Evolutionary conservation across 306 rosid species (phyloP), one percentile per base, ranked within the genome.

Genomic region (Prunus persica): DNA sequence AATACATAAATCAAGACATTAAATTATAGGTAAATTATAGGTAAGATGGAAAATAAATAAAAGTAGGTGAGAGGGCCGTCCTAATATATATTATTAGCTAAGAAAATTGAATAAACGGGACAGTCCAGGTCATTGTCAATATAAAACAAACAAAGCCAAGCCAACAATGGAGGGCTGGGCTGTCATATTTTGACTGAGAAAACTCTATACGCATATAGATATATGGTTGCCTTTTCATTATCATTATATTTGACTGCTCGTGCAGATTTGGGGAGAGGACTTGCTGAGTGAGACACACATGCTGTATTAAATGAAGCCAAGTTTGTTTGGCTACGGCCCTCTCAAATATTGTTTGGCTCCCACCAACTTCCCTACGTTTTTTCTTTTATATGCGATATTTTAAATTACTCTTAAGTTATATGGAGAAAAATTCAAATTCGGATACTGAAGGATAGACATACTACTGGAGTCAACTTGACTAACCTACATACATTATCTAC

Each of bases 401-500:
- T 32, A 32, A 32, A 32, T 32, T 1, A 1, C 38, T 32, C 0
- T n/a, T 32, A 32, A 1, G 38, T 5, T 32, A 32, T 0, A 32
- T 32, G 7, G 2, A 32, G 38, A 32, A 8, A 32, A 32, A 32
- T 32, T 32, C 8, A 5, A 32, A 32, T 1, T 32, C 7, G 38
- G 0, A 32, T 32, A 32, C 5, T 4, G 38, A 1, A 0, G 6
- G 38, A 32, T 5, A 32, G 38, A 32, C 6, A 4, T 0, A 0
- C 34, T 32, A 32, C 6, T 32, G 6, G 7, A 32, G 38, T 32
- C 6, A 32, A 32, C 38, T 32, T 1, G 38, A 32, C 38, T 4
- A 32, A 32, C 0, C 6, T 5, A 32, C 1, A 32, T 32, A 32
- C 0, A 0, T 1, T 0, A 8, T 32, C 0, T 32, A 5, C 1